Conservation (phyloP, 306 rosid genomes). For the Potentilla sterilis region DNA sequence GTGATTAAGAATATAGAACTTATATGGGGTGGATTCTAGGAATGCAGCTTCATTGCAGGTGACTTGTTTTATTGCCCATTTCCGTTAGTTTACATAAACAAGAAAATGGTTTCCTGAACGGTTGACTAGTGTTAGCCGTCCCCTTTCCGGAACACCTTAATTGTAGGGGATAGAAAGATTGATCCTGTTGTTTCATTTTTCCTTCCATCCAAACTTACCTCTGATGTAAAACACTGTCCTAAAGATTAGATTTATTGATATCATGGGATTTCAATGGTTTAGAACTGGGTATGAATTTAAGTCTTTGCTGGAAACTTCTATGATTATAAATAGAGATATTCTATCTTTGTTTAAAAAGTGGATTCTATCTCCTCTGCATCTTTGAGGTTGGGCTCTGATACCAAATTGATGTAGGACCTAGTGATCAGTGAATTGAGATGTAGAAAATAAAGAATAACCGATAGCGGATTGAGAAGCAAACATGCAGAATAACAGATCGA, state of each 20-base stretch:
- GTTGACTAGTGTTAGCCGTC: neutral
- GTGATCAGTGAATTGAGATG: too few relatives aligned
- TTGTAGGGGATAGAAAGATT: too few relatives aligned
- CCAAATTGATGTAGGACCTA: too few relatives aligned
- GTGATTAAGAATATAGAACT: neutral
- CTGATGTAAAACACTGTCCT: neutral
- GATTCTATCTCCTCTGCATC: too few relatives aligned
- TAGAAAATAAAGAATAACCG: too few relatives aligned
- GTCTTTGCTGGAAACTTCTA: neutral
- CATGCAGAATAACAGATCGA: too few relatives aligned
- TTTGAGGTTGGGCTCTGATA: too few relatives aligned
- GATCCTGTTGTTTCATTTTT: neutral
- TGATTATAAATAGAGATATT: too few relatives aligned
- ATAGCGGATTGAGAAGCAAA: too few relatives aligned
- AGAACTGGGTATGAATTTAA: neutral
- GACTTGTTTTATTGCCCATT: neutral
- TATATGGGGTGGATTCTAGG: neutral
- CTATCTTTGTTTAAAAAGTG: too few relatives aligned
- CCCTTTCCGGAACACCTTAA: too few relatives aligned
- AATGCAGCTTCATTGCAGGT: neutral
- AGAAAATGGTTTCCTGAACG: neutral
- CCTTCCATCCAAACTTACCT: neutral
- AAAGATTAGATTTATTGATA: neutral
- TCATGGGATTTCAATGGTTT: constrained; percentile 1
- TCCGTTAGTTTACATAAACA: neutral